These are phyloP conservation scores for Parastagonospora nodorum DNA, from an alignment of 2,329 filamentous ascomycete genomes.

Conservation along the genomic window DNA sequence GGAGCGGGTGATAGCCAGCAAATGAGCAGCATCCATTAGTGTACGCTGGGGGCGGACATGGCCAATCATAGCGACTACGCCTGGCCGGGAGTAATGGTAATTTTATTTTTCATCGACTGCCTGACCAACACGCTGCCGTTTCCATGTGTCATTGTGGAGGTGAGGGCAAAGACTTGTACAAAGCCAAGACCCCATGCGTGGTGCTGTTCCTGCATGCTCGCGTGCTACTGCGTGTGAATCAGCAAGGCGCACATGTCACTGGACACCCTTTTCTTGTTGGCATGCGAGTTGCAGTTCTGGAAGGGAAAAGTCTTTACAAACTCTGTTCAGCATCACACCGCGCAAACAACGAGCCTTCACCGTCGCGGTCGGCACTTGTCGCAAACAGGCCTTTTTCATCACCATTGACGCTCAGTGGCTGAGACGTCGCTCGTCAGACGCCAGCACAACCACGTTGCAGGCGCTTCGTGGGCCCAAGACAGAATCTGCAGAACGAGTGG, in stretches of 20 bases:
- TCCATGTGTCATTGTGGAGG: constrained; percentile 11
- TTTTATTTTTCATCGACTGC: constrained; percentile 21
- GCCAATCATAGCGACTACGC: constrained; percentile 25
- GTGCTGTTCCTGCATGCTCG: constrained; percentile 5
- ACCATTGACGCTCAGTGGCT: constrained; percentile 12
- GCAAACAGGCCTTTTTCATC: not conserved
- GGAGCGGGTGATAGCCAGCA: constrained; percentile 1
- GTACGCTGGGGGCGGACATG: constrained; percentile 10
- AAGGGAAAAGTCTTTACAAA: constrained; percentile 3
- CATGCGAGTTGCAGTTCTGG: not conserved
- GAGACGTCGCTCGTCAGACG: constrained; percentile 17
- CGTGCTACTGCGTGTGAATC: constrained; percentile 6
- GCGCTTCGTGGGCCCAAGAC: constrained; percentile 8
- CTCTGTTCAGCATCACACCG: not conserved
- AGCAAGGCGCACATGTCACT: not conserved
- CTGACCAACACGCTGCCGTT: constrained; percentile 8
- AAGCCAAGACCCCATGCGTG: not conserved
- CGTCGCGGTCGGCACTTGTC: not conserved
- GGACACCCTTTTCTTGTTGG: not conserved
- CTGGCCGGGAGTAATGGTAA: constrained; percentile 29
- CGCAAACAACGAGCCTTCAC: not conserved
- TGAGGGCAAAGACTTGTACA: not conserved
- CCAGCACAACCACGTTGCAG: constrained; percentile 27
- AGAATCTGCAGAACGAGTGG: not conserved
- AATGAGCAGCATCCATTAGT: constrained; percentile 14